Evolutionary conservation across 176 grass and related monocot genomes (phyloP), one percentile per base, ranked within the genome.

Genomic region (Puya raimondii): DNA sequence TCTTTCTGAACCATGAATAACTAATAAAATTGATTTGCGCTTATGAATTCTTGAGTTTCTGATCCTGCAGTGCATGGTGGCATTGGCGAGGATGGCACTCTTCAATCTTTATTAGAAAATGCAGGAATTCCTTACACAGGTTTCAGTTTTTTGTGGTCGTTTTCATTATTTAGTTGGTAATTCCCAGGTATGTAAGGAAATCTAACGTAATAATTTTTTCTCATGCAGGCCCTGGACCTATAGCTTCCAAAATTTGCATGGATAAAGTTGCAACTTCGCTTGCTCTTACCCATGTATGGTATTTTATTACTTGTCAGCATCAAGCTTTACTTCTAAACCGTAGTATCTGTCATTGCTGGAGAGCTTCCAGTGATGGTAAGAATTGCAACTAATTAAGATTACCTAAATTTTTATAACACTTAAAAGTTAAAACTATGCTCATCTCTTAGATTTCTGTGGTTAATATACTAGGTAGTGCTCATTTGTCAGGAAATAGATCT

Each of bases 31-130:
- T 50, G 16, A 33, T 26, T 51, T 49, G n/a, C 33, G 7, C 33
- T 42, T 42, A 42, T 42, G 5, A 7, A 42, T 42, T 42, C 33
- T 7, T 21, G 5, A 59, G 13, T 17, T 59, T 18, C 15, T 80
- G 10, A 70, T 56, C 70, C 50, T 79, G 78, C 70, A 96, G 92
- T 96, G 71, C 92, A 96, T 87, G 92, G 92, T 87, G 92, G 92
- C 64, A 91, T 96, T 71, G 92, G 92, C 63, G 92, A 96, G 77
- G 92, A 96, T 85, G 92, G 92, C 61, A 96, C 88, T 12, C 87
- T 96, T 52, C 92, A 96, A 72, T 79, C 82, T 47, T 68, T 92
- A 63, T 84, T 96, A 80, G 92, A 92, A 76, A 83, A 81, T 81
- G 83, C 76, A 74, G 81, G 81, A 80, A 72, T 96, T 87, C 86